A percentile compares a stretch with the other conserved stretches of the same genome.
Conservation (phyloP, 176 grass and related monocot species). For the Oryza nivara region DNA sequence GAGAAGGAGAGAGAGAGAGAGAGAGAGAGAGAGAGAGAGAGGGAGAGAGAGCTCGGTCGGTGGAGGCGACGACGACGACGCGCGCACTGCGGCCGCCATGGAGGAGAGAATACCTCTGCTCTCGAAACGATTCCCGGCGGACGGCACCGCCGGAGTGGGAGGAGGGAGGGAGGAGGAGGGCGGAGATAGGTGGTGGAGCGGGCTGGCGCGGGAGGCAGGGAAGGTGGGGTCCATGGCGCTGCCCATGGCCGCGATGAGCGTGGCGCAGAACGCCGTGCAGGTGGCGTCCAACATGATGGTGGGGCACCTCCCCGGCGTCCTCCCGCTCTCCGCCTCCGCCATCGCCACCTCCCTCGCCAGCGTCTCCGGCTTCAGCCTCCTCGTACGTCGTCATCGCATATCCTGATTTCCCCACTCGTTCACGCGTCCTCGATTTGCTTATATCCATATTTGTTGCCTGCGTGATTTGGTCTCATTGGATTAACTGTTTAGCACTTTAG, state of each 20-base stretch:
- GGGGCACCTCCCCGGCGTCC: slow-evolving; percentile 77
- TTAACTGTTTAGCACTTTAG: background rate
- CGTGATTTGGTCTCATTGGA: background rate
- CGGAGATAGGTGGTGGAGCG: slow-evolving; percentile 29
- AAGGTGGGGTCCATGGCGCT: slow-evolving; percentile 52
- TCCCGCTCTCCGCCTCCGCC: slow-evolving; percentile 75
- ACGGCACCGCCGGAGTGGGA: background rate
- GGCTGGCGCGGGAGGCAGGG: slow-evolving; percentile 36
- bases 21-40: background rate
- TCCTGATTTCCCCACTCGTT: background rate
- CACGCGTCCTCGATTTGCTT: background rate
- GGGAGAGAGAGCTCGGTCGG: background rate
- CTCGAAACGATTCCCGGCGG: background rate
- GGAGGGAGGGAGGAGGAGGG: background rate
- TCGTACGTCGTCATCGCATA: slow-evolving; percentile 50
- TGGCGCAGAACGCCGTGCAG: slow-evolving; percentile 72
- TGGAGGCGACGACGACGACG: background rate
- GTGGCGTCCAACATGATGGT: slow-evolving; percentile 94
- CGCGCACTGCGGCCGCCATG: background rate
- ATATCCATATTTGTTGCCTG: background rate
- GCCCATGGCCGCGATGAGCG: slow-evolving; percentile 62
- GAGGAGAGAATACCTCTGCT: slow-evolving; percentile 43
- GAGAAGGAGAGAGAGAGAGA: background rate
- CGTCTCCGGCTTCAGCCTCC: slow-evolving; percentile 93
- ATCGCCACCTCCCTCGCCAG: slow-evolving; percentile 81